Base-by-base conservation (phyloP, 164 flowering plant genomes). In the Magnolia officinalis region DNA sequence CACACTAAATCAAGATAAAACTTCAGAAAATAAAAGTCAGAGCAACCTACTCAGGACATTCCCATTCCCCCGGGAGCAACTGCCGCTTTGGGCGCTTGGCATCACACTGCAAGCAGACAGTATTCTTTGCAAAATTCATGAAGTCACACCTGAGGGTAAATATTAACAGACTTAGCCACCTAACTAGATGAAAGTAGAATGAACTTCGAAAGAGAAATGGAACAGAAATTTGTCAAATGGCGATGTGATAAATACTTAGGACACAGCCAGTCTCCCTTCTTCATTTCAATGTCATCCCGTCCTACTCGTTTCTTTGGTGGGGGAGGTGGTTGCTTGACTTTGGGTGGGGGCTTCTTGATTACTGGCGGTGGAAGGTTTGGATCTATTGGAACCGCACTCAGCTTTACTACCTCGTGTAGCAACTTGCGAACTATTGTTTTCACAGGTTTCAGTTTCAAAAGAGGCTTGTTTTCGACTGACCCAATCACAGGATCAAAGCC, bases 11-110 rank as follows among this genome's bases (percentile, higher is more conserved):
- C 18, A 16, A 55, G 13, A 55, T 55, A 55, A 55, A 55, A 16
- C 16, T 55, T 11, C 1, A 55, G 13, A 55, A 55, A 55, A 55
- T 55, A 55, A 21, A 21, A 66, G 69, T 21, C 29, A 68, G 19
- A 68, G 71, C 68, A 76, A 87, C 97, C 75, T 89, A 96, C 98
- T 87, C 86, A 2, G 99, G 97, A 81, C 99, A 96, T 45, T 96
- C 99, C 99, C 99, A 96, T 85, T 96, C 99, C 81, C 99, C 99
- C 51, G 98, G 99, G 86, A 94, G 98, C 82, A 94, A 82, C 81
- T 94, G 90, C 75, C 98, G 87, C 86, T 96, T 94, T 9, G 99
- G 99, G 70, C 98, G 91, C 81, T 93, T 91, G 74, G 95, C 98
- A 89, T 96, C 98, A 86, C 98, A 96, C 77, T 92, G 99, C 79